These are phyloP conservation scores for Filobasidium uniguttulatum DNA, from an alignment of 1,284 basidiomycete genomes.

Conservation along the genomic window DNA sequence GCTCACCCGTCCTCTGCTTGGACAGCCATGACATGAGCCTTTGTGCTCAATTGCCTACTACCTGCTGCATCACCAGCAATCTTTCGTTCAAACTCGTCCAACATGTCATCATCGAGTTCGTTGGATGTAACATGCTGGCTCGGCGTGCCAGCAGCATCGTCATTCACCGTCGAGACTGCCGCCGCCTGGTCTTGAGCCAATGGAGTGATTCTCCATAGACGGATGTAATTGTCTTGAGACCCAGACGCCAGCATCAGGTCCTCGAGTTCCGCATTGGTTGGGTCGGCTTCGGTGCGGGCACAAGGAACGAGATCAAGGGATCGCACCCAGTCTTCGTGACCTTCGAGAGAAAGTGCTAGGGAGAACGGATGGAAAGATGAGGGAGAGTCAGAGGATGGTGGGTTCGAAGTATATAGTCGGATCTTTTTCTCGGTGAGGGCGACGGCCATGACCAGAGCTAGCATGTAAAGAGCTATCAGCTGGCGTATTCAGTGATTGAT, in stretches of 20 bases:
- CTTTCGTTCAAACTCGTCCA: conserved; percentile 76
- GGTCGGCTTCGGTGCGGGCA: conserved; percentile 21
- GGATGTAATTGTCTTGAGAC: conserved; percentile 80
- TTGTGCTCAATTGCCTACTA: conserved; percentile 71
- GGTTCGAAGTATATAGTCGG: conserved; percentile 47
- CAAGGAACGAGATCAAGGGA: conserved; percentile 51
- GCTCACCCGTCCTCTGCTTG: conserved; percentile 45
- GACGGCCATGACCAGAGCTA: conserved; percentile 51
- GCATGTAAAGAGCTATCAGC: neutral
- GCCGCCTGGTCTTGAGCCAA: conserved; percentile 40
- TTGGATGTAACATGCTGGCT: too few species aligned
- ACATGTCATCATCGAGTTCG: conserved; percentile 47
- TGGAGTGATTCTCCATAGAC: conserved; percentile 58
- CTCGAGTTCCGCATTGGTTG: conserved; percentile 25
- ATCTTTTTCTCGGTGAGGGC: conserved; percentile 62
- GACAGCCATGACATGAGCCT: conserved; percentile 58
- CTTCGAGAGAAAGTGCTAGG: conserved; percentile 47
- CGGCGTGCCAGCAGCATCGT: conserved; percentile 13
- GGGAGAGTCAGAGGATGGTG: conserved; percentile 6
- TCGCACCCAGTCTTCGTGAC: conserved; percentile 89
- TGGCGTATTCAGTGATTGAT: neutral
- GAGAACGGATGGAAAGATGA: conserved; percentile 43
- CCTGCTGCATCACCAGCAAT: conserved; percentile 50
- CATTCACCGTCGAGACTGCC: too few species aligned
- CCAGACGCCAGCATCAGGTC: conserved; percentile 64